Base-by-base conservation (phyloP, 129 eudicot species). In the Apium graveolens region DNA sequence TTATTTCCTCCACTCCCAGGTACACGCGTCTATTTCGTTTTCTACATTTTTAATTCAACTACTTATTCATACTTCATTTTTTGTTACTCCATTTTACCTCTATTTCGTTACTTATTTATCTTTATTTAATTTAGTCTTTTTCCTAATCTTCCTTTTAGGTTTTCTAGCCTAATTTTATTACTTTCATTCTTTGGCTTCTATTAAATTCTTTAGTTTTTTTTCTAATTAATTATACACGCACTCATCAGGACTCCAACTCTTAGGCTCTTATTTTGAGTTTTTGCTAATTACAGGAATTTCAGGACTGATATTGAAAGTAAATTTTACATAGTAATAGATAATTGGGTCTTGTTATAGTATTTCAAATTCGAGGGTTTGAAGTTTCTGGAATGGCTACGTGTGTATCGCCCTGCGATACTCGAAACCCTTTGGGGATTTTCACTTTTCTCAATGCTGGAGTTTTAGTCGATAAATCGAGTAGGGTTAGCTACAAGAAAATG, bases 311-410 rank as follows among this genome's bases (percentile, higher is more conserved):
- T 70, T 29, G 3, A 18, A 51, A 5, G 10, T 72, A 38, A 38
- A 57, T 72, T 43, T 43, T 45, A 41, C 73, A 80, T 78, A 78
- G 74, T 11, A 29, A 48, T 21, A 68, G 75, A 44, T 10, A 70
- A 74, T 78, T 82, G 55, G 74, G 38, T 43, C 48, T 81, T 78
- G 60, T 34, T 18, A 37, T 38, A 44, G 44, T 43, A 76, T 43
- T 35, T 35, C 31, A 35, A 31, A 55, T 53, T 76, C 14, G 31
- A 29, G 53, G 16, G 45, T 70, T 76, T n/a, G 38, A 48, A 80
- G 68, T 74, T 74, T 73, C 65, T 76, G 78, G 20, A 69, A 95
- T 95, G 99, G 90, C 96, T 69, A 80, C 87, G 20, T 72, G 93
- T 83, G 78, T 84, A 70, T 78, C 88, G 16, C 83, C 91, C 12